Percentiles rank a stretch among this genome's conserved stretches.
Conservation (phyloP, 2,329 filamentous ascomycete species). For the Karstenula rhodostoma region DNA sequence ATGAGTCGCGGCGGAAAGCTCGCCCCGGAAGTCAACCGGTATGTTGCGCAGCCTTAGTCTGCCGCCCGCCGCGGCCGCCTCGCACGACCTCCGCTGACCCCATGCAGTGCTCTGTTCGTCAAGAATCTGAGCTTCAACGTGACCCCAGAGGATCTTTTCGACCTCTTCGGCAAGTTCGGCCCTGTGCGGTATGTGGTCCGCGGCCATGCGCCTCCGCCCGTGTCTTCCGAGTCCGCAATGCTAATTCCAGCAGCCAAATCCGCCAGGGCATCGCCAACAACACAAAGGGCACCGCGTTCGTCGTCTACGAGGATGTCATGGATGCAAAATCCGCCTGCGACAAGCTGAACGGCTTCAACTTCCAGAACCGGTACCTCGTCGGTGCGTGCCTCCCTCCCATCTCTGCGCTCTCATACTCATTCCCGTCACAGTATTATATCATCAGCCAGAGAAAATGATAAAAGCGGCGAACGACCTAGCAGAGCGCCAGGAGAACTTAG, state of each 20-base stretch:
- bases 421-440: conserved; percentile 68
- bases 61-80: conserved; percentile 29
- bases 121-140: conserved; percentile 99
- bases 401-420: conserved; percentile 17
- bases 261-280: conserved; percentile 96
- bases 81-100: conserved; percentile 45
- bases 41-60: conserved; percentile 52
- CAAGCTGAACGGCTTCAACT: conserved; percentile 99
- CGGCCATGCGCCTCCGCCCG: conserved; percentile 19
- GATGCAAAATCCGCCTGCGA: conserved; percentile 99
- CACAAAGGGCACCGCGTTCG: conserved; percentile 98
- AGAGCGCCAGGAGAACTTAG: conserved; percentile 94
- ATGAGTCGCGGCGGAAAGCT: conserved; percentile 98
- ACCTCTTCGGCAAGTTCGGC: conserved; percentile 97
- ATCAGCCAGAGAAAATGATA: conserved; percentile 80
- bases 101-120: conserved; percentile 92
- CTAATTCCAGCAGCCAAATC: conserved; percentile 76
- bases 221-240: conserved; percentile 11
- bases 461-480: conserved; percentile 94
- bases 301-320: conserved; percentile 99
- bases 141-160: conserved; percentile 95
- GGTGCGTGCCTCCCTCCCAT: conserved; percentile 64
- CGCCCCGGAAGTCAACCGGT: conserved; percentile 99
- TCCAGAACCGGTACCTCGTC: conserved; percentile 98
- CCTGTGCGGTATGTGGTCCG: conserved; percentile 77